Conservation (phyloP, 441 rosid species). For the Cnidoscolus chayamansa region DNA sequence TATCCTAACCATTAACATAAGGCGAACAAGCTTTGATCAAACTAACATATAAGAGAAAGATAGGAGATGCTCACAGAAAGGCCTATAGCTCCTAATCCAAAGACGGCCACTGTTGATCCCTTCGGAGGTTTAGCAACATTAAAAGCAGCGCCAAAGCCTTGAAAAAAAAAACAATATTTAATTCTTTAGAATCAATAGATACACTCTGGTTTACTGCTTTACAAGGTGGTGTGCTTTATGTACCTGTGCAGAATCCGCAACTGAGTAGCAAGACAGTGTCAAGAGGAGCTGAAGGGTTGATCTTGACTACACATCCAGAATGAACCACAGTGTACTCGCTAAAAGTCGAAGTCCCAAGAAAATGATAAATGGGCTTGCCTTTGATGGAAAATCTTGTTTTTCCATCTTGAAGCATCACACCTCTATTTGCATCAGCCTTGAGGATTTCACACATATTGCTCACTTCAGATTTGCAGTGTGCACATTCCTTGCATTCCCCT, state of each 20-base stretch:
- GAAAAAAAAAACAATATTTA: not conserved
- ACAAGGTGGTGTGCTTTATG: not conserved
- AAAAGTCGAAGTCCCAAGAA: conserved; percentile 52
- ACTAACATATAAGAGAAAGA: not conserved
- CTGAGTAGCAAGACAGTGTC: conserved; percentile 56
- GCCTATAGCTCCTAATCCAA: conserved; percentile 34
- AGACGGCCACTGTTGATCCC: conserved; percentile 29
- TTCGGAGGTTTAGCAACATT: conserved; percentile 30
- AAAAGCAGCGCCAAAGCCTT: conserved; percentile 29
- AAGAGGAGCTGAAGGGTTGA: conserved; percentile 52
- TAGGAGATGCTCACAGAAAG: conserved; percentile 27
- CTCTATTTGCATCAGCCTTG: conserved; percentile 48
- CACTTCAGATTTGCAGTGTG: conserved; percentile 49
- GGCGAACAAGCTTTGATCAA: not conserved
- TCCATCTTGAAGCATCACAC: conserved; percentile 49
- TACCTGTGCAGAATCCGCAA: conserved; percentile 60
- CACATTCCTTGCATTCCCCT: conserved; percentile 50
- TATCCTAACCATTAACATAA: not conserved
- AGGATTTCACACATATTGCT: conserved; percentile 56
- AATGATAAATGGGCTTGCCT: conserved; percentile 50
- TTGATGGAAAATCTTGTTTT: conserved; percentile 48
- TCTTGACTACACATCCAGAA: conserved; percentile 51
- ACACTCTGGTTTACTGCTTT: not conserved
- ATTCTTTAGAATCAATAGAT: not conserved
- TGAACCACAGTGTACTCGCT: conserved; percentile 57